These are phyloP conservation scores for Byssoonygena ceratinophila DNA, from an alignment of 2,329 filamentous ascomycete genomes.

Conservation along the genomic window DNA sequence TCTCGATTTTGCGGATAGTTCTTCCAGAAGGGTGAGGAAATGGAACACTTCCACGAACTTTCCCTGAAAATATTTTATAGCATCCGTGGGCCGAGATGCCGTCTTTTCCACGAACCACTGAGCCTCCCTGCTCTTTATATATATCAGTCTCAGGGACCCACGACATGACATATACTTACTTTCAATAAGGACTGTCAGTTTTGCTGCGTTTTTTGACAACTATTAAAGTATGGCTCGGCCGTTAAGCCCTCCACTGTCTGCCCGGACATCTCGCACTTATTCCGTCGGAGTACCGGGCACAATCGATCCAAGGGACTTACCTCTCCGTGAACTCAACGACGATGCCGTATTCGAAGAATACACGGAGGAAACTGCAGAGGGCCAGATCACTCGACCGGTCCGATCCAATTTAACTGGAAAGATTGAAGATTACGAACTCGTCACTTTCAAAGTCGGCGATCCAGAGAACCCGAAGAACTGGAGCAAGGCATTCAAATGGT, in stretches of 20 bases:
- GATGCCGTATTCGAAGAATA: slow-evolving; percentile 58
- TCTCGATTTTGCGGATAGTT: neutral
- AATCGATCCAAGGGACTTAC: slow-evolving; percentile 46
- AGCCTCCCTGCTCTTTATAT: slow-evolving; percentile 1
- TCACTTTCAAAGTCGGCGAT: slow-evolving; percentile 62
- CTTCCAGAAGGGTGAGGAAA: neutral
- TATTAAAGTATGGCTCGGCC: neutral
- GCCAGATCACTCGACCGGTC: slow-evolving; percentile 49
- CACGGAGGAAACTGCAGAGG: slow-evolving; percentile 49
- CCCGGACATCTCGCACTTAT: slow-evolving; percentile 17
- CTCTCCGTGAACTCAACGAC: slow-evolving; percentile 53
- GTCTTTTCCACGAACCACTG: slow-evolving; percentile 9
- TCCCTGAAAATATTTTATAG: neutral
- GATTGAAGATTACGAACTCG: slow-evolving; percentile 49
- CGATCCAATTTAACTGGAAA: slow-evolving; percentile 46
- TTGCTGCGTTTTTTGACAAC: neutral
- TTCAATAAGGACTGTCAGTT: neutral
- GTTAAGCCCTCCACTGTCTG: neutral
- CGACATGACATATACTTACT: neutral
- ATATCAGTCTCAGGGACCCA: slow-evolving; percentile 7
- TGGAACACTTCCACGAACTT: neutral
- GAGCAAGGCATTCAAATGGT: slow-evolving; percentile 69
- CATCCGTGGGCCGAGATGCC: slow-evolving; percentile 12
- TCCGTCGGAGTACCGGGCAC: slow-evolving; percentile 19
- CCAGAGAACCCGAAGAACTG: slow-evolving; percentile 67